Percentiles rank a stretch among this genome's conserved stretches.
Conservation (phyloP, 129 eudicot species). For the Sambucus nigra region DNA sequence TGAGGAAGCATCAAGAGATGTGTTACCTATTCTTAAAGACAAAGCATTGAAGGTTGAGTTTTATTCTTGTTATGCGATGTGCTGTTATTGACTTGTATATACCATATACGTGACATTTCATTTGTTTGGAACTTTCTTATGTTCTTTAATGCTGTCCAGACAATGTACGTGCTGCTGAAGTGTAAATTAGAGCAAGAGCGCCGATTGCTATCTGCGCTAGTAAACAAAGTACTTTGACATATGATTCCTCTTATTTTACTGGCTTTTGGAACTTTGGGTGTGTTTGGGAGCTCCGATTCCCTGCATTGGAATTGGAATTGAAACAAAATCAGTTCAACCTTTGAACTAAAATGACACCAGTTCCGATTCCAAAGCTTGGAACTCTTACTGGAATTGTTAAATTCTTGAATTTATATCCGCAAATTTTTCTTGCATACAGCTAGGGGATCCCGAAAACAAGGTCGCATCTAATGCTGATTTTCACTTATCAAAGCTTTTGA, state of each 20-base stretch:
- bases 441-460: constrained; percentile 95
- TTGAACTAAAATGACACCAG: no score
- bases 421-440: constrained; percentile 37
- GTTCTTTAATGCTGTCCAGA: constrained; percentile 30
- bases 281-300: no score
- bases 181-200: constrained; percentile 98
- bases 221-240: constrained; percentile 54
- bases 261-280: neutral
- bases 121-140: neutral
- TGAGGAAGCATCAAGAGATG: constrained; percentile 91
- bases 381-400: constrained; percentile 1
- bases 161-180: constrained; percentile 59
- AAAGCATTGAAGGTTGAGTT: constrained; percentile 71
- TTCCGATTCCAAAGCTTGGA: no score
- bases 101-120: neutral
- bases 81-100: neutral
- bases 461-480: constrained; percentile 97
- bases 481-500: constrained; percentile 68
- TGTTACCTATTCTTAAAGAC: constrained; percentile 70
- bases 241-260: neutral
- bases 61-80: constrained; percentile 10
- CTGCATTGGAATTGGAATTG: no score
- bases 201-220: constrained; percentile 72
- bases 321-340: no score
- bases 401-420: constrained; percentile 5